phyloP scores from a whole-genome alignment of 441 rosid genomes.

The Pelargonium exstipulatum region DNA sequence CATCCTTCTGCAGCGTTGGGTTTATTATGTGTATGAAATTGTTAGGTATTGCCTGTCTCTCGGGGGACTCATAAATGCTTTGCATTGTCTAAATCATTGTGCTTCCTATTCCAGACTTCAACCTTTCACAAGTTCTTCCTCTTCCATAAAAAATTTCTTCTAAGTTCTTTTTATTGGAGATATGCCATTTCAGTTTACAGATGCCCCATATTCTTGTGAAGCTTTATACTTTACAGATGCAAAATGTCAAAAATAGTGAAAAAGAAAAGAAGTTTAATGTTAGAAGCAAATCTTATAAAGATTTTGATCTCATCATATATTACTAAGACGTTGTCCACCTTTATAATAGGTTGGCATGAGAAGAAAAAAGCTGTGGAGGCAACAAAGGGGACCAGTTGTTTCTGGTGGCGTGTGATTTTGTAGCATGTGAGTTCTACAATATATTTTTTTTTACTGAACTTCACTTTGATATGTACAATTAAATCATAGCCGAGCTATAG shows the following conservation, averaged over 20 bases:
- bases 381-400: conserved; percentile 7
- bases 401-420: conserved; percentile 8
- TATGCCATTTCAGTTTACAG: background rate
- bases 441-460: background rate
- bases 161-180: background rate
- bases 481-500: background rate
- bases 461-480: conserved; percentile 6
- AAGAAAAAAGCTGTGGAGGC: conserved; percentile 5
- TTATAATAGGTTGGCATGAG: conserved; percentile 5
- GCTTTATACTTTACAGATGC: conserved; percentile 23
- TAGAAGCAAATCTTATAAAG: conserved; percentile 15
- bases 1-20: background rate
- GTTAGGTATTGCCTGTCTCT: background rate
- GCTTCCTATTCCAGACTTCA: background rate
- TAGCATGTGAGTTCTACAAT: conserved; percentile 7
- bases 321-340: background rate
- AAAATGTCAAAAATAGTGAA: conserved; percentile 10
- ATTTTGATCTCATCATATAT: conserved; percentile 2
- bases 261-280: conserved; percentile 7
- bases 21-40: background rate
- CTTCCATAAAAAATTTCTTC: background rate
- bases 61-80: background rate
- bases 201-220: conserved; percentile 22
- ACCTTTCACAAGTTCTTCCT: conserved; percentile 8
- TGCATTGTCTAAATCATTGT: background rate